Evolutionary conservation across 108 stramenopile genomes (phyloP).

Genomic region (Fistulifera solaris): DNA sequence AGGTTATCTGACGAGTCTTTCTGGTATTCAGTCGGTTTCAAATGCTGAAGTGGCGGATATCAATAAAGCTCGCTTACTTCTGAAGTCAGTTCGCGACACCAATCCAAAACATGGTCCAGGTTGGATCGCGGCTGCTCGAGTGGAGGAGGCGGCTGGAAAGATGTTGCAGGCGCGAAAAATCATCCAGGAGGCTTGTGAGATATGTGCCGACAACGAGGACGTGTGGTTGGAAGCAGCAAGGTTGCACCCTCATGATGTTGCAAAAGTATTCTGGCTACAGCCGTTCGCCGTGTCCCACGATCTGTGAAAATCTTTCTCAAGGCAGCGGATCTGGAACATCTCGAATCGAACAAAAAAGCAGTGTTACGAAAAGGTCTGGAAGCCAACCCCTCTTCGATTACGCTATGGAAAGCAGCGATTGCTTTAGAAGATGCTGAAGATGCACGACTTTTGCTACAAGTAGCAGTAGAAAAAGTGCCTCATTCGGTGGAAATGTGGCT

Average conservation of each 20-base stretch:
- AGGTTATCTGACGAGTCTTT: conserved; percentile 89
- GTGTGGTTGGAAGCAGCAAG: conserved; percentile 99
- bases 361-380: conserved; percentile 93
- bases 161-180: conserved; percentile 88
- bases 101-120: conserved; percentile 97
- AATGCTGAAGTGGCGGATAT: conserved; percentile 86
- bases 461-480: conserved; percentile 96
- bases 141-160: conserved; percentile 94
- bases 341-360: conserved; percentile 78
- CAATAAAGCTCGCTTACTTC: conserved; percentile 88
- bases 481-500: conserved; percentile 96
- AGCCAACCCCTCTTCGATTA: conserved; percentile 83
- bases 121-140: conserved; percentile 97
- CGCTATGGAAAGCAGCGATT: conserved; percentile 94
- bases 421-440: conserved; percentile 94
- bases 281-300: conserved; percentile 50
- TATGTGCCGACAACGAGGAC: conserved; percentile 88
- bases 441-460: conserved; percentile 83
- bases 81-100: conserved; percentile 90
- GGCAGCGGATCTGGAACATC: conserved; percentile 71
- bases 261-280: conserved; percentile 86
- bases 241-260: conserved; percentile 78
- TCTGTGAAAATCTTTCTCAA: conserved; percentile 70
- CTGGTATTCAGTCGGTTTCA: conserved; percentile 17
- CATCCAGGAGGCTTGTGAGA: conserved; percentile 94